Evolutionary conservation across 176 grass and related monocot species (phyloP), one percentile per base, ranked within the genome.

Genomic region (Aegilops speltoides): DNA sequence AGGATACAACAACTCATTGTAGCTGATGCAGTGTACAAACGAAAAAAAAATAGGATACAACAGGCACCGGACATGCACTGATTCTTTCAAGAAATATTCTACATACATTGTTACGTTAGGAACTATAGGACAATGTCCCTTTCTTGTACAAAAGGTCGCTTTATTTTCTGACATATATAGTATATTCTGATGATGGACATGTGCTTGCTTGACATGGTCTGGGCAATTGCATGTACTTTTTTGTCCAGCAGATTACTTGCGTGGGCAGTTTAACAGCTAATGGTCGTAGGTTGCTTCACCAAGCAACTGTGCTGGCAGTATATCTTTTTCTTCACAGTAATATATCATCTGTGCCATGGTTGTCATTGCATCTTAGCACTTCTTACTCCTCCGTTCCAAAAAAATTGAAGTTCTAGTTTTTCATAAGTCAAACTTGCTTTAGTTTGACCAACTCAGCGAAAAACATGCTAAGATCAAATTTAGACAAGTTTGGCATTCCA

Each of bases 81-180:
- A 45, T 73, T 73, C 38, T 73, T 73, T 73, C 70, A 14, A 8
- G 11, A 10, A 15, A 3, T 43, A 73, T 38, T 73, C 20, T 73
- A 73, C 38, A 73, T 1, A 73, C 38, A 73, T 45, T 20, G 23
- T 45, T 16, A 10, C 0, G 10, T 46, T 70, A 38, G 31, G 31
- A 36, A 67, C 64, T 1, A 7, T 69, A 70, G 68, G 34, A 71
- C 70, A 73, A 38, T 12, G 13, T 73, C 38, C 40, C 70, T 73
- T 73, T 45, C 70, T 73, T 73, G 70, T 73, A 73, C 70, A 73
- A 73, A 73, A 73, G 70, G 22, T 37, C 7, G 41, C 37, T 73
- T 73, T 38, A 45, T 45, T 73, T 43, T 73, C 37, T n/a, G 24
- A 43, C 22, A 45, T 73, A 15, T 25, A 56, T 56, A 43, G 45